Evolutionary conservation across 495 filamentous ascomycete species (phyloP), one percentile per base, ranked within the genome.

Genomic region (Saxophila tyrrhenica): DNA sequence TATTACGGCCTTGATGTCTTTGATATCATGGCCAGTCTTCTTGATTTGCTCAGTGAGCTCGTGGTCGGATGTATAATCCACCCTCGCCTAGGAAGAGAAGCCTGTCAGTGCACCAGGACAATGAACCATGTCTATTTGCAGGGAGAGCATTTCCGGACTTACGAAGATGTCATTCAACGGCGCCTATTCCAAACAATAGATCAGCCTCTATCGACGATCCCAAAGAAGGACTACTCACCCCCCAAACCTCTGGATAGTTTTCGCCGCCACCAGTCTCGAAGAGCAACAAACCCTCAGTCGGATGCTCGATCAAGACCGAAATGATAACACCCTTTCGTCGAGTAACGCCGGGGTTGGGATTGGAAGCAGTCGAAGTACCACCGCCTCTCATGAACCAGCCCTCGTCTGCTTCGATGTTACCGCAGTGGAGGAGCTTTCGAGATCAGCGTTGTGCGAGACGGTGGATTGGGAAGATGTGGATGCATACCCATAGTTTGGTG

Each of bases 191-290:
- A n/a, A n/a, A n/a, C n/a, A n/a, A n/a, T n/a, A n/a, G n/a, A n/a
- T n/a, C n/a, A n/a, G n/a, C n/a, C n/a, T n/a, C n/a, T n/a, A n/a
- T n/a, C n/a, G n/a, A n/a, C n/a, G n/a, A n/a, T n/a, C n/a, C n/a
- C n/a, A n/a, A n/a, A n/a, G n/a, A n/a, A n/a, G n/a, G n/a, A n/a
- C 29, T 7, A 35, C 29, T 35, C 29, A 35, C 62, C 11, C 68
- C 69, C 49, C 63, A 66, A 16, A 68, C 62, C 16, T 73, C 65
- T 7, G 72, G 58, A 52, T 64, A 65, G 51, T 78, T 70, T 23
- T 73, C 62, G 0, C 69, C 74, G 50, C 69, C 66, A 7, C 76
- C 75, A 1, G 73, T 75, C 51, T 79, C 75, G 57, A 65, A 78
- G 0, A 79, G 64, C 41, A 77, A 73, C 20, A 75, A 62, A 1